phyloP scores from a whole-genome alignment of 257 asterid genomes.

The Anisodus tanguticus region DNA sequence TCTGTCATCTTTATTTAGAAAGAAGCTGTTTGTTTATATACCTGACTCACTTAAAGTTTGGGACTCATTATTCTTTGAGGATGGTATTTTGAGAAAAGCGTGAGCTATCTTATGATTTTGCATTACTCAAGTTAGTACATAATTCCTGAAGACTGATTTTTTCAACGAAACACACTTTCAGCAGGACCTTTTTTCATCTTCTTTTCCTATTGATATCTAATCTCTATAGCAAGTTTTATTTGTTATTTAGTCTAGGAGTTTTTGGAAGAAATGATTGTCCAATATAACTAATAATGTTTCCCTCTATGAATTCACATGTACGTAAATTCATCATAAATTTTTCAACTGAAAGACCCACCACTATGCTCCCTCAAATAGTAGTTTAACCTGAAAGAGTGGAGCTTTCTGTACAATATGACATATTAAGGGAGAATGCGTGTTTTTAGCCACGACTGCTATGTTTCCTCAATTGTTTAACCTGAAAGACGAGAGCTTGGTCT shows the following conservation, averaged over 20 bases:
- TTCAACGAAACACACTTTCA: background rate
- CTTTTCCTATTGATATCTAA: background rate
- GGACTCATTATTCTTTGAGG: slow-evolving; percentile 7
- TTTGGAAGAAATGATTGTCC: background rate
- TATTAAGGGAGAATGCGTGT: background rate
- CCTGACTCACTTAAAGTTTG: background rate
- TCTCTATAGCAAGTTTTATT: background rate
- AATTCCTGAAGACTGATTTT: background rate
- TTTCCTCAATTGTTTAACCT: background rate
- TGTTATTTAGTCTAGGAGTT: background rate
- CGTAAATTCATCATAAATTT: background rate
- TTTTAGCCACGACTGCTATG: background rate
- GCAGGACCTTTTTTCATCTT: background rate
- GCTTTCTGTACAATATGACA: background rate
- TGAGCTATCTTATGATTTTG: slow-evolving; percentile 10
- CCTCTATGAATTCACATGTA: background rate
- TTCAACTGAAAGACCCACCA: background rate
- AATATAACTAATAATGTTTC: background rate
- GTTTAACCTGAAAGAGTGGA: background rate
- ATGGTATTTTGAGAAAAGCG: background rate
- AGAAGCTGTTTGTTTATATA: background rate
- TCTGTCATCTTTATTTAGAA: background rate
- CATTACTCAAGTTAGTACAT: background rate
- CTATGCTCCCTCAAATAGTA: background rate
- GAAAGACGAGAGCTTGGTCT: background rate